Evolutionary conservation across 306 rosid species (phyloP), one percentile per base, ranked within the genome.

Genomic region (Prinsepia uniflora): DNA sequence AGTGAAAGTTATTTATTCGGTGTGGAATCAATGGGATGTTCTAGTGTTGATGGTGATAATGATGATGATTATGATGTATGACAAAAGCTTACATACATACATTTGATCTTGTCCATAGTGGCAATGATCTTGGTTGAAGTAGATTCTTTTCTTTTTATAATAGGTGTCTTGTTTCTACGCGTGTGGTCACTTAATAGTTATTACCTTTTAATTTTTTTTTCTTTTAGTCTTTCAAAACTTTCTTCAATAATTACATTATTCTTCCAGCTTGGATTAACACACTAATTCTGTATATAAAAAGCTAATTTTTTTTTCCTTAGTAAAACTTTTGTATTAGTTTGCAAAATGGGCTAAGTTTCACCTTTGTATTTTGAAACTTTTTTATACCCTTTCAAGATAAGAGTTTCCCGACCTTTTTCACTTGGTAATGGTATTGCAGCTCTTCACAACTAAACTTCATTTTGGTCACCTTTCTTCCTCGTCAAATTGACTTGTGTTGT

Each of bases 41-140:
- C 36, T 30, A 60, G 63, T 48, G 61, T 24, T 80, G 50, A 24
- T 54, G 42, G 36, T 52, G 30, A 24, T 24, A 24, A 41, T 63
- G 60, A 3, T 22, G 56, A 65, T 52, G 60, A 3, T 22, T 42
- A 65, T 52, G 72, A 53, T 68, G 40, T 1, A 8, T 19, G 50
- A 18, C 39, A 20, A 41, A 20, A 54, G 63, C 20, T 56, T 19
- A 20, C 73, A 36, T 24, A n/a, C n/a, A n/a, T n/a, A 30, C 36
- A 30, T 30, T 4, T 4, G 3, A 53, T 53, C 3, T 70, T 61
- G 65, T 20, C 24, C 42, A 55, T 8, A 69, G 65, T 14, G 22
- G 50, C 19, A 68, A 53, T 40, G 15, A 8, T 17, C 18, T 68
- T 1, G 72, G 20, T 40, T 52, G 50, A 54, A 24, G 73, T 40